phyloP scores from a whole-genome alignment of 2,329 filamentous ascomycete species.

The Botrytis medusae region DNA sequence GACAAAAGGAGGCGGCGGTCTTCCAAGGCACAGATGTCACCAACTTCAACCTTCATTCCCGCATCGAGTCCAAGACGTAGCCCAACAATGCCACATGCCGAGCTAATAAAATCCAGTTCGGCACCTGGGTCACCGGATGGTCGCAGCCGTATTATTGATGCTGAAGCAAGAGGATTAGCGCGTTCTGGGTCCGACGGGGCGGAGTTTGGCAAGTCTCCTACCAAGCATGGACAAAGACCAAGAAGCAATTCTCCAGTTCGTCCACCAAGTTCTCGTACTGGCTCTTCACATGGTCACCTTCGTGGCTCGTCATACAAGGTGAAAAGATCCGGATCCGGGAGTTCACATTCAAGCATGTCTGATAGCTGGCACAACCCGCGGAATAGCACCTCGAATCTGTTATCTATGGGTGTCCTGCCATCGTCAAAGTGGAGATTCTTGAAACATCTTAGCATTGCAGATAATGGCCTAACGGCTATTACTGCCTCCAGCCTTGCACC shows the following conservation, averaged over 20 bases:
- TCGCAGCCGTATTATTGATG: slow-evolving; percentile 39
- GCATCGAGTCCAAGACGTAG: slow-evolving; percentile 59
- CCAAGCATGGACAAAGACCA: slow-evolving; percentile 47
- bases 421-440: slow-evolving; percentile 93
- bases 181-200: slow-evolving; percentile 39
- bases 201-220: slow-evolving; percentile 31
- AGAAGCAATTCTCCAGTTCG: slow-evolving; percentile 81
- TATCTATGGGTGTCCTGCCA: slow-evolving; percentile 70
- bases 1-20: slow-evolving; percentile 86
- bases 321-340: slow-evolving; percentile 84
- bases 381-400: slow-evolving; percentile 76
- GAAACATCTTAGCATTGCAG: slow-evolving; percentile 84
- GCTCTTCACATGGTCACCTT: slow-evolving; percentile 55
- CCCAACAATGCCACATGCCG: slow-evolving; percentile 62
- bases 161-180: slow-evolving; percentile 30
- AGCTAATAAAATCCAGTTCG: slow-evolving; percentile 66
- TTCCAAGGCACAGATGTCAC: slow-evolving; percentile 80
- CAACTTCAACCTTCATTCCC: slow-evolving; percentile 67
- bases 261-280: slow-evolving; percentile 71
- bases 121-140: slow-evolving; percentile 50
- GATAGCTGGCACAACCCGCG: slow-evolving; percentile 62
- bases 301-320: slow-evolving; percentile 68
- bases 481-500: slow-evolving; percentile 73
- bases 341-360: slow-evolving; percentile 79
- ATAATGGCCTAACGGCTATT: slow-evolving; percentile 85